Conservation (phyloP, 306 rosid genomes). For the Begonia fuchsioides region DNA sequence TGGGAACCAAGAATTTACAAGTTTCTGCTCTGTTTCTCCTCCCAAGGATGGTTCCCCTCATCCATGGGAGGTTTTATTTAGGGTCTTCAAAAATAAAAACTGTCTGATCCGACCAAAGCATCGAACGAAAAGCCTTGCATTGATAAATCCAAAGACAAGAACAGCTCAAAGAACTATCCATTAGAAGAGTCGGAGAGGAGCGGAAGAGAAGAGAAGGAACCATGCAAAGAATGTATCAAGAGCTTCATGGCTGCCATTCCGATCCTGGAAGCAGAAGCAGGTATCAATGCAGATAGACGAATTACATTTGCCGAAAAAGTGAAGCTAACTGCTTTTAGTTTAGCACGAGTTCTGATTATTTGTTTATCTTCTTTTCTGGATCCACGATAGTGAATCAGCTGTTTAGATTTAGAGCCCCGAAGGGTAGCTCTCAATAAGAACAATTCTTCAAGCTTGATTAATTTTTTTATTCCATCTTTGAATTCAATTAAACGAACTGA, state of each 20-base stretch:
- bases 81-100: constrained; percentile 6
- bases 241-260: constrained; percentile 31
- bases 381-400: too few species aligned
- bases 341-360: too few species aligned
- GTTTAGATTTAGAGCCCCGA: too few species aligned
- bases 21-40: constrained; percentile 13
- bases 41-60: constrained; percentile 14
- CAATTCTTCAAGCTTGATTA: too few species aligned
- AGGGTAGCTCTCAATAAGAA: too few species aligned
- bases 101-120: constrained; percentile 5
- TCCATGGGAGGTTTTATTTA: constrained; percentile 18
- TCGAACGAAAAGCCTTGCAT: not conserved
- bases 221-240: constrained; percentile 22
- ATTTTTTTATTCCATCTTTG: too few species aligned
- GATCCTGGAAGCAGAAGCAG: constrained; percentile 17
- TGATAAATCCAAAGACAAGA: not conserved
- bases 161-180: too few species aligned
- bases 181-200: too few species aligned
- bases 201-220: constrained; percentile 12
- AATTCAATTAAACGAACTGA: too few species aligned
- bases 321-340: too few species aligned
- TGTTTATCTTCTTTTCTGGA: too few species aligned
- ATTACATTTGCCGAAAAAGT: too few species aligned
- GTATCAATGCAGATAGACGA: constrained; percentile 2
- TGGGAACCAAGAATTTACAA: constrained; percentile 19